A percentile compares a stretch with the other conserved stretches of the same genome.
These are phyloP conservation scores for Penicillium odoratum DNA, from an alignment of 495 filamentous ascomycete species.

Conservation along the genomic window DNA sequence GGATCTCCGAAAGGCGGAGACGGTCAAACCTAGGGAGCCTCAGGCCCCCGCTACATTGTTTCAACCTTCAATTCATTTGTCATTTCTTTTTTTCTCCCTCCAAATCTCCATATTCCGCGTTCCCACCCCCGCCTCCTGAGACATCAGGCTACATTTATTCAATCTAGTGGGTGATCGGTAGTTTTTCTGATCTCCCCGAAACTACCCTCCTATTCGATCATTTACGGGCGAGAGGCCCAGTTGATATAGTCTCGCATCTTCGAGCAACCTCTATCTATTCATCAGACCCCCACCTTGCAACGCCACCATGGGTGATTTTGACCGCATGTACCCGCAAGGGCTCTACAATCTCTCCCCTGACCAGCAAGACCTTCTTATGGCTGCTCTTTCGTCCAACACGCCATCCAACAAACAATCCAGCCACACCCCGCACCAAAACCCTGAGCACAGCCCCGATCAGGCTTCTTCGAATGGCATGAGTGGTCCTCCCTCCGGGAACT, in stretches of 20 bases:
- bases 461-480: slow-evolving; percentile 34
- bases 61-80: slow-evolving; percentile 6
- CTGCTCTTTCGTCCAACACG: slow-evolving; percentile 81
- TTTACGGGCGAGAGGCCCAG: slow-evolving; percentile 21
- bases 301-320: slow-evolving; percentile 37
- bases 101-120: slow-evolving; percentile 1
- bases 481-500: slow-evolving; percentile 53
- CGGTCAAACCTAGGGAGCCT: slow-evolving; percentile 13
- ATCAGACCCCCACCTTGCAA: slow-evolving; percentile 2
- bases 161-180: slow-evolving; percentile 1
- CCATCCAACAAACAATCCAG: slow-evolving; percentile 36
- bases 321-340: slow-evolving; percentile 41
- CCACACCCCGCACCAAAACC: slow-evolving; percentile 29
- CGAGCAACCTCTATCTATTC: slow-evolving; percentile 3
- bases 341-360: slow-evolving; percentile 71
- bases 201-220: not conserved
- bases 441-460: slow-evolving; percentile 36
- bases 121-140: not conserved
- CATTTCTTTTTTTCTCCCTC: slow-evolving; percentile 12
- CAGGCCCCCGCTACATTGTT: slow-evolving; percentile 16
- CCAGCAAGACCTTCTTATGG: slow-evolving; percentile 85
- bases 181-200: slow-evolving; percentile 7
- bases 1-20: slow-evolving; percentile 3
- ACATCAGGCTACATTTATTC: not conserved
- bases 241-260: slow-evolving; percentile 11